Evolutionary conservation across 2,329 filamentous ascomycete species (phyloP).

Genomic region (Cryphonectria carpinicola): DNA sequence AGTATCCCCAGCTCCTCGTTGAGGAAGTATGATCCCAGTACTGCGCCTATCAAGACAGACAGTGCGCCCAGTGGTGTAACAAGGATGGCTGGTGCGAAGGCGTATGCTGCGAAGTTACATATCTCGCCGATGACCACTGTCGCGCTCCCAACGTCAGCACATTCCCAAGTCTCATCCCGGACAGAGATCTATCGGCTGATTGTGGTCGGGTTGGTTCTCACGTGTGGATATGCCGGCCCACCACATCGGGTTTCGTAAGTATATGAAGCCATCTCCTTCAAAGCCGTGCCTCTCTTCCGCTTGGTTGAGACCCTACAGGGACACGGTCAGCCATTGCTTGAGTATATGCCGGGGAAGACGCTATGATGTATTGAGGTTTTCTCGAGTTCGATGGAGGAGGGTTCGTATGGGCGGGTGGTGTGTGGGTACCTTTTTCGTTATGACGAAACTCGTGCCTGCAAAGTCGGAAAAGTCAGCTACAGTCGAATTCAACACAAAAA

Average conservation of each 20-base stretch:
- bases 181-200: slow-evolving; percentile 29
- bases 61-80: slow-evolving; percentile 94
- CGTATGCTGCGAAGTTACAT: slow-evolving; percentile 97
- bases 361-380: slow-evolving; percentile 26
- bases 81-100: slow-evolving; percentile 97
- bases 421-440: slow-evolving; percentile 86
- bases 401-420: slow-evolving; percentile 6
- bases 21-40: slow-evolving; percentile 92
- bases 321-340: slow-evolving; percentile 18
- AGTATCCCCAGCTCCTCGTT: slow-evolving; percentile 87
- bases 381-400: not conserved
- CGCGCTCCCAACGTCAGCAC: slow-evolving; percentile 24
- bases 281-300: slow-evolving; percentile 92
- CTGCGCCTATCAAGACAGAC: slow-evolving; percentile 91
- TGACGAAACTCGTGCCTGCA: slow-evolving; percentile 92
- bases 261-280: slow-evolving; percentile 93
- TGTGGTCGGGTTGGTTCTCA: slow-evolving; percentile 51
- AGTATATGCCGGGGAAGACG: not conserved
- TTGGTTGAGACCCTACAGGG: slow-evolving; percentile 77
- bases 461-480: slow-evolving; percentile 31
- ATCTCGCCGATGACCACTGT: slow-evolving; percentile 90
- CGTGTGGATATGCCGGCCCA: slow-evolving; percentile 92
- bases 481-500: not conserved
- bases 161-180: not conserved
- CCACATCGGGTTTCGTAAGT: slow-evolving; percentile 94